phyloP scores from a whole-genome alignment of 192 early-diverging fungal genomes.

The Coemansia reversa region DNA sequence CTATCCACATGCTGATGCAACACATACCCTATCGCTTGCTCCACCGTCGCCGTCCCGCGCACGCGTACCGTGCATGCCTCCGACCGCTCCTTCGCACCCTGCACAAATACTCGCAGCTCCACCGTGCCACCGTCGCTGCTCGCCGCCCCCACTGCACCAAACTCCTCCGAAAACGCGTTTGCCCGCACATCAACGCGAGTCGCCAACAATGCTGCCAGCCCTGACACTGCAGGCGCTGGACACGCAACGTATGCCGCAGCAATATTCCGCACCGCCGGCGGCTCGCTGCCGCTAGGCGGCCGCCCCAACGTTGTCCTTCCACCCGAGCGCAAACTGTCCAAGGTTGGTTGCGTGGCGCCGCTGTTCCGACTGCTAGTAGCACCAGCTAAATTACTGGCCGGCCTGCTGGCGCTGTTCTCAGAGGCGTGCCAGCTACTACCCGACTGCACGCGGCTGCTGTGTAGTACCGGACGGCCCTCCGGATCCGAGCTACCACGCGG shows the following conservation, averaged over 20 bases:
- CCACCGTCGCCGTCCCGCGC: slow-evolving; percentile 77
- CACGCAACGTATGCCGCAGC: slow-evolving; percentile 24
- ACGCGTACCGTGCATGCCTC: slow-evolving; percentile 68
- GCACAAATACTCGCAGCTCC: slow-evolving; percentile 66
- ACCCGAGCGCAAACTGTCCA: too few species aligned
- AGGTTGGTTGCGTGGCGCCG: background rate
- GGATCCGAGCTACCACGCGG: slow-evolving; percentile 45
- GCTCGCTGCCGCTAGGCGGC: slow-evolving; percentile 15
- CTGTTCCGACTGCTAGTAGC: background rate
- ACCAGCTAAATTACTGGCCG: slow-evolving; percentile 4
- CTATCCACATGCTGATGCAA: slow-evolving; percentile 86
- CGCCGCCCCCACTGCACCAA: slow-evolving; percentile 61
- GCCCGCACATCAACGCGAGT: slow-evolving; percentile 59
- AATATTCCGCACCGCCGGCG: background rate
- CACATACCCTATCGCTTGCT: slow-evolving; percentile 91
- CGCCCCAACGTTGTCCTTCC: background rate
- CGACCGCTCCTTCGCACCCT: slow-evolving; percentile 47
- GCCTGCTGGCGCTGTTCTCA: background rate
- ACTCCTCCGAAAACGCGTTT: slow-evolving; percentile 72
- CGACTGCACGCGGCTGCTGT: slow-evolving; percentile 12
- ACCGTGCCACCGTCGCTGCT: slow-evolving; percentile 59
- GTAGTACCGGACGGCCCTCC: slow-evolving; percentile 24
- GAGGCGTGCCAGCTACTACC: slow-evolving; percentile 2
- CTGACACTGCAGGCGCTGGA: slow-evolving; percentile 48
- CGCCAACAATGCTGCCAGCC: slow-evolving; percentile 62